Evolutionary conservation across 768 basidiomycete species (phyloP).

Genomic region (Crucibulum laeve): DNA sequence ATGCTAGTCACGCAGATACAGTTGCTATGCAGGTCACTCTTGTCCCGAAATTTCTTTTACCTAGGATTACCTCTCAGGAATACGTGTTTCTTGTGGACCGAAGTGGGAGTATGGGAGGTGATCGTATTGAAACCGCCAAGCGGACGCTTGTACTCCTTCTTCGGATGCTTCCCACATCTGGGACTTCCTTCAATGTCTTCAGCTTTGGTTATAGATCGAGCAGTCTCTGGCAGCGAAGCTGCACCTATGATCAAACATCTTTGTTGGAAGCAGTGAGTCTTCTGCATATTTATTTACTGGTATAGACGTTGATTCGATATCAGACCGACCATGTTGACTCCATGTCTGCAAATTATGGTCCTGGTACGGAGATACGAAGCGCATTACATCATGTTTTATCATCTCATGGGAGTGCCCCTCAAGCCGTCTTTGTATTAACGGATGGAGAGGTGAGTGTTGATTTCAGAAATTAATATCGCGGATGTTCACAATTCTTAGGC

Average conservation of each 20-base stretch:
- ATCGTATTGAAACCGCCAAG: conserved; percentile 43
- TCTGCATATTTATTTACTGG: background rate
- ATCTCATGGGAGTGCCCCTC: conserved; percentile 31
- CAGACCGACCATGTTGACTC: conserved; percentile 34
- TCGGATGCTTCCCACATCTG: conserved; percentile 36
- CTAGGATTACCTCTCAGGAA: conserved; percentile 41
- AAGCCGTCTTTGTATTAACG: conserved; percentile 53
- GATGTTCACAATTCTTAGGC: conserved; percentile 10
- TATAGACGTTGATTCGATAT: background rate
- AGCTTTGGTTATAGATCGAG: conserved; percentile 36
- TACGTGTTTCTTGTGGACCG: conserved; percentile 61
- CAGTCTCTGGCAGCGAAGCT: conserved; percentile 31
- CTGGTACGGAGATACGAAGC: conserved; percentile 44
- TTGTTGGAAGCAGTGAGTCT: conserved; percentile 34
- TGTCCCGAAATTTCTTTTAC: conserved; percentile 47
- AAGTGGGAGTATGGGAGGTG: conserved; percentile 46
- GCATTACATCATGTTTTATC: conserved; percentile 38
- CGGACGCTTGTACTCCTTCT: conserved; percentile 42
- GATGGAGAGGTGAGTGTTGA: conserved; percentile 41
- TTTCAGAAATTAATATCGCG: background rate
- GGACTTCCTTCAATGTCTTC: conserved; percentile 53
- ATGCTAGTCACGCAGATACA: conserved; percentile 20
- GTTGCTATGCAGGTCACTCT: conserved; percentile 50
- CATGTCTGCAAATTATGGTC: conserved; percentile 40
- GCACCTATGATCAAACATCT: conserved; percentile 22